Conservation (phyloP, 805 yeast genomes). For the Candida boleticola region DNA sequence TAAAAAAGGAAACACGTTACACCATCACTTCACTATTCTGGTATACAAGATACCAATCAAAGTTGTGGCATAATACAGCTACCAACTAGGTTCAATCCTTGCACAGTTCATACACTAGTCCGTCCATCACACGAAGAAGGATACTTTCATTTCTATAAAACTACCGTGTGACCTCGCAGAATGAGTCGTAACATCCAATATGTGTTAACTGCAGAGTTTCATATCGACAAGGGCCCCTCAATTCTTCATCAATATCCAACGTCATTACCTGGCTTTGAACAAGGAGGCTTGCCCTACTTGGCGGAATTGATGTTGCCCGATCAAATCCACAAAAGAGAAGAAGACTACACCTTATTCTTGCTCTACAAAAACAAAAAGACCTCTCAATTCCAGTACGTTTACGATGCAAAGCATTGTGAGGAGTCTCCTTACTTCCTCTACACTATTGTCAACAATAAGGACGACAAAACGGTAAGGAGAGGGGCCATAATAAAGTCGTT, state of each 20-base stretch:
- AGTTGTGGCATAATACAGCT: no score
- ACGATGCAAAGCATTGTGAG: conserved; percentile 30
- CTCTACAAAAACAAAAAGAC: conserved; percentile 43
- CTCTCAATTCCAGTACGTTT: conserved; percentile 38
- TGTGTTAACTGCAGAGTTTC: conserved; percentile 74
- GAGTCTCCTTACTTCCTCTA: conserved; percentile 50
- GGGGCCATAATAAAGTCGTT: conserved; percentile 62
- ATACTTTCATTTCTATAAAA: no score
- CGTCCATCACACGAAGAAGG: no score
- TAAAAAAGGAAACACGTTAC: no score
- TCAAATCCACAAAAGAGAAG: conserved; percentile 55
- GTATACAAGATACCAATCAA: no score
- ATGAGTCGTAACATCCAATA: conserved; percentile 44
- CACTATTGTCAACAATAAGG: conserved; percentile 51
- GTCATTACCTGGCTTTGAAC: conserved; percentile 30
- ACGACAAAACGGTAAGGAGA: conserved; percentile 44
- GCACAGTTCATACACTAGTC: no score
- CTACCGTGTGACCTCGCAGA: no score
- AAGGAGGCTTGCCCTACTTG: conserved; percentile 33
- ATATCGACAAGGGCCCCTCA: conserved; percentile 70
- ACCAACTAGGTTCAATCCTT: no score
- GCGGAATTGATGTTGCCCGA: conserved; percentile 64
- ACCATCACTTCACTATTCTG: no score
- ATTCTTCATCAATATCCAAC: conserved; percentile 50
- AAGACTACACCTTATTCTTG: conserved; percentile 57